Percentiles rank a stretch among this genome's conserved stretches.
These are phyloP conservation scores for Simplicillium aogashimaense DNA, from an alignment of 2,329 filamentous ascomycete genomes.

Conservation along the genomic window DNA sequence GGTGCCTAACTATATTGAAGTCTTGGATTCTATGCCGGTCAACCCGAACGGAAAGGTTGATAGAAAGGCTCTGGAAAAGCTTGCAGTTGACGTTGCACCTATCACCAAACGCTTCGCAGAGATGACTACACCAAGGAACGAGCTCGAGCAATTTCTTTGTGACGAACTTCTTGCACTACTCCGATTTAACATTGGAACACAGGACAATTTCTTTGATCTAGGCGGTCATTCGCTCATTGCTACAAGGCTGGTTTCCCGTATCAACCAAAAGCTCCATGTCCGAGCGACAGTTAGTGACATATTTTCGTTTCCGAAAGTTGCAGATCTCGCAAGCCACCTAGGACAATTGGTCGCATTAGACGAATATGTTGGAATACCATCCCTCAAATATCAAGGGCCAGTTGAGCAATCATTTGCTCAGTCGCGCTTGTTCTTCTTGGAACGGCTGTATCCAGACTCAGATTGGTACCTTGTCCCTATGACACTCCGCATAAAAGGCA, in stretches of 20 bases:
- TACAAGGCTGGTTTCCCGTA: conserved; percentile 3
- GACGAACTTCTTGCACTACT: conserved; percentile 5
- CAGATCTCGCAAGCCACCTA: conserved; percentile 3
- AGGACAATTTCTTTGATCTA: conserved; percentile 10
- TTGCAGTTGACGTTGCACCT: conserved; percentile 2
- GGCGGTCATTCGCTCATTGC: conserved; percentile 10
- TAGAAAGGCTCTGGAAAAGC: conserved; percentile 4
- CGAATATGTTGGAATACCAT: too few species aligned
- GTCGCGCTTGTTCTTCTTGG: too few species aligned
- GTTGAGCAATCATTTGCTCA: too few species aligned
- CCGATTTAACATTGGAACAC: conserved; percentile 5
- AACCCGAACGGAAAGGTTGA: conserved; percentile 17
- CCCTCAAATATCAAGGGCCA: too few species aligned
- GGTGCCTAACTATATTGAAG: conserved; percentile 12
- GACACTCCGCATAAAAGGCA: too few species aligned
- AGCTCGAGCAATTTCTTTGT: conserved; percentile 7
- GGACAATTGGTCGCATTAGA: too few species aligned
- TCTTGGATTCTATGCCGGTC: conserved; percentile 15
- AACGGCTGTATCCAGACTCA: too few species aligned
- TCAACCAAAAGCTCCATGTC: conserved; percentile 3
- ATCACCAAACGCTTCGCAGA: not conserved
- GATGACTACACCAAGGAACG: not conserved
- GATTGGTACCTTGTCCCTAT: too few species aligned
- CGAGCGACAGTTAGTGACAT: conserved; percentile 8
- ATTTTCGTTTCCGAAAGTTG: conserved; percentile 5